Evolutionary conservation across 257 asterid species (phyloP), one percentile per base, ranked within the genome.

Genomic region (Gentiana straminea): DNA sequence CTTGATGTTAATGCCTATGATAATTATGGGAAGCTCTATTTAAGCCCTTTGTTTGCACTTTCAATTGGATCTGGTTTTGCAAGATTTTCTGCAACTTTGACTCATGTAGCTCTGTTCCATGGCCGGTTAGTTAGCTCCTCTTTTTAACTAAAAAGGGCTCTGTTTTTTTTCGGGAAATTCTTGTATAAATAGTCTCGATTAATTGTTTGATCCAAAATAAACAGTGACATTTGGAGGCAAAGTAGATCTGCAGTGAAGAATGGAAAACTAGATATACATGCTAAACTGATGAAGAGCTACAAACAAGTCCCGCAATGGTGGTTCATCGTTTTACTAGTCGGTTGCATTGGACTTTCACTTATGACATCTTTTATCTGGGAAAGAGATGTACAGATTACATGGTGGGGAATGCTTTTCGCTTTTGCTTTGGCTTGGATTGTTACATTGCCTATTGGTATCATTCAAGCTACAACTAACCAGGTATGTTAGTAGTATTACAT

Each of bases 41-140:
- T 92, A 48, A 88, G 97, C 66, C 99, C 99, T 54, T 73, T 92
- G 38, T 92, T 92, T 63, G 97, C 97, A 57, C 94, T 88, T 57
- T 92, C 99, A 2, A 88, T 92, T 8, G 99, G 97, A 49, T 92
- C 97, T 0, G 97, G 97, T n/a, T 92, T 92, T 5, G 97, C 99
- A 10, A 71, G 99, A 61, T 85, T 92, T 64, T 85, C 97, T 9
- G 97, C 99, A 1, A 92, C 97, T 7, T 87, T 92, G 65, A 83
- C 95, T 4, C 99, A 92, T 33, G 99, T 92, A 3, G 99, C 97
- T 0, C 61, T 88, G 59, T 92, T 88, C 63, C 77, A 92, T 35
- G 99, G 99, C 72, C 79, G 98, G 98, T 91, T 70, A n/a, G 82
- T 59, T 61, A 4, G 44, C 8, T 39, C 44, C 44, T 39, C 44